Conservation (phyloP, 129 eudicot species). For the Pulicaria dysenterica region DNA sequence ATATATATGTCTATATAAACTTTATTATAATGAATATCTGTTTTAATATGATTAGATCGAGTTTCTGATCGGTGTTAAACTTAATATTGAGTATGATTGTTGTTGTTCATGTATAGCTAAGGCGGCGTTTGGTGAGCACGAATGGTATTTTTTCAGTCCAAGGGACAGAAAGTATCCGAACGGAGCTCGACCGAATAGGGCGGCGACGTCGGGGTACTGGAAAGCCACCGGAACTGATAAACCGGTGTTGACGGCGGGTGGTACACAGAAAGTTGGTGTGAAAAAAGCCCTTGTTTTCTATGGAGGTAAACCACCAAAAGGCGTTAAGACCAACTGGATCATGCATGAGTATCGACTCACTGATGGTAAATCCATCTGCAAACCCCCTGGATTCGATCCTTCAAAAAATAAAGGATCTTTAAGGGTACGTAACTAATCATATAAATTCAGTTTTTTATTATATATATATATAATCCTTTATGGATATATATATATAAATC, state of each 20-base stretch:
- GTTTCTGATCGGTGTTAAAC: neutral
- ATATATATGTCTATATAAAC: neutral
- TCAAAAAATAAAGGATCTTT: slow-evolving; percentile 64
- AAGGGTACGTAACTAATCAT: slow-evolving; percentile 46
- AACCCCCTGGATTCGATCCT: slow-evolving; percentile 69
- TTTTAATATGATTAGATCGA: slow-evolving; percentile 26
- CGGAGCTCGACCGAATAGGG: slow-evolving; percentile 91
- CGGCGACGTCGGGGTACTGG: slow-evolving; percentile 94
- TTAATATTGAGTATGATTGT: neutral
- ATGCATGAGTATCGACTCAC: slow-evolving; percentile 84
- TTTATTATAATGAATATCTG: neutral
- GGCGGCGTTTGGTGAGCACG: slow-evolving; percentile 89
- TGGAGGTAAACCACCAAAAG: slow-evolving; percentile 91
- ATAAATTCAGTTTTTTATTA: neutral
- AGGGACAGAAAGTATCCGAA: slow-evolving; percentile 91
- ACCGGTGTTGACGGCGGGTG: slow-evolving; percentile 72
- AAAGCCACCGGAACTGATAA: slow-evolving; percentile 92
- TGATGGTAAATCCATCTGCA: slow-evolving; percentile 48
- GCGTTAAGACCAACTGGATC: slow-evolving; percentile 90
- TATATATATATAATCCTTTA: neutral
- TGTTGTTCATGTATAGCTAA: slow-evolving; percentile 45
- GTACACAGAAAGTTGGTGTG: slow-evolving; percentile 81
- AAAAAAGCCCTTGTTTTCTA: slow-evolving; percentile 88
- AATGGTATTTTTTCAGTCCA: slow-evolving; percentile 93
- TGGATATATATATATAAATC: no score